Percentiles rank a stretch among this genome's conserved stretches.
Conservation (phyloP, 345 rosid species). For the Lepidium aucheri region DNA sequence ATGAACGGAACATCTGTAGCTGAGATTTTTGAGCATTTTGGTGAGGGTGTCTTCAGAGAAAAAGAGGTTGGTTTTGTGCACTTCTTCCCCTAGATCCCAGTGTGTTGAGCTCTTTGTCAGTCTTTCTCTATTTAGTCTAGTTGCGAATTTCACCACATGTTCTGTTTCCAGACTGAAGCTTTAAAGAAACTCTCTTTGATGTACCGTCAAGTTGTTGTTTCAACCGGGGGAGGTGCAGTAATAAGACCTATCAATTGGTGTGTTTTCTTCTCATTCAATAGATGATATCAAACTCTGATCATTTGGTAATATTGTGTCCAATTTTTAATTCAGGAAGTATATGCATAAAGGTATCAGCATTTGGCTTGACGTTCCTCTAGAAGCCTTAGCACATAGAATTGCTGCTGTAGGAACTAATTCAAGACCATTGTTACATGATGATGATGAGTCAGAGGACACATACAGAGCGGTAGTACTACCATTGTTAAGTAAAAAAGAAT, state of each 20-base stretch:
- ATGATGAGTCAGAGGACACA: constrained; percentile 54
- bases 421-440: constrained; percentile 72
- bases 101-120: background rate
- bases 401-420: constrained; percentile 84
- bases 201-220: constrained; percentile 56
- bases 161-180: constrained; percentile 49
- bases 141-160: background rate
- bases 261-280: background rate
- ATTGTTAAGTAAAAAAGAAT: background rate
- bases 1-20: constrained; percentile 64
- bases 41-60: constrained; percentile 80
- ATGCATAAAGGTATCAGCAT: constrained; percentile 81
- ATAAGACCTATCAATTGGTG: constrained; percentile 70
- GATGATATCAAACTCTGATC: background rate
- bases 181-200: constrained; percentile 46
- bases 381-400: constrained; percentile 84
- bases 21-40: constrained; percentile 68
- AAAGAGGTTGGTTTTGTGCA: constrained; percentile 50
- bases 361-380: constrained; percentile 93
- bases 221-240: constrained; percentile 97
- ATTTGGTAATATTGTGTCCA: background rate
- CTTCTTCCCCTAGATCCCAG: background rate
- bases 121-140: background rate
- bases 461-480: constrained; percentile 46
- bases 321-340: constrained; percentile 39